Evolutionary conservation across 129 eudicot genomes (phyloP).

Genomic region (Flaveria bidentis): DNA sequence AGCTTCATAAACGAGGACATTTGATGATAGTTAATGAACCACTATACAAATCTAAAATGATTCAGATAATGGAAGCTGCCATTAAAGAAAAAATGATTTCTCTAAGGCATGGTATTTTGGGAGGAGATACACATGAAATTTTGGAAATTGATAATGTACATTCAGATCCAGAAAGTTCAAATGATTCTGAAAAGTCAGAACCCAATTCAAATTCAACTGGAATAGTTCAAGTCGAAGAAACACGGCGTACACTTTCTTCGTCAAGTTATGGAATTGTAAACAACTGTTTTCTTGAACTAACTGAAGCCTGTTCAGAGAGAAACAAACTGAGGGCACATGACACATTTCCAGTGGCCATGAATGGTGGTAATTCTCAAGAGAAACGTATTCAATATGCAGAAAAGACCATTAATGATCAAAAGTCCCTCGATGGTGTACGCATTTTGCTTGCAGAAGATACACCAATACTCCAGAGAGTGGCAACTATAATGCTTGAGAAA

Average conservation of each 20-base stretch:
- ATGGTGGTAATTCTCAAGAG: conserved; percentile 24
- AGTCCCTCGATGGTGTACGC: conserved; percentile 62
- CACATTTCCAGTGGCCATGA: conserved; percentile 6
- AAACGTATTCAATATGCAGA: conserved; percentile 22
- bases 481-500: conserved; percentile 93
- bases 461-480: conserved; percentile 88
- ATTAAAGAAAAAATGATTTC: conserved; percentile 42
- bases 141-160: conserved; percentile 60
- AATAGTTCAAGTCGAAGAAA: conserved; percentile 27
- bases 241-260: conserved; percentile 23
- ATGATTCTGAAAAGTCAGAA: conserved; percentile 50
- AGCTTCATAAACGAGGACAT: conserved; percentile 82
- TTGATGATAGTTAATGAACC: conserved; percentile 76
- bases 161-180: conserved; percentile 61
- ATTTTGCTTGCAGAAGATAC: conserved; percentile 94
- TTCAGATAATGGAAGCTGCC: conserved; percentile 81
- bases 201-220: conserved; percentile 19
- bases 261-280: conserved; percentile 37
- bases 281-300: conserved; percentile 52
- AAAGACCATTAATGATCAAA: conserved; percentile 45
- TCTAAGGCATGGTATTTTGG: conserved; percentile 23
- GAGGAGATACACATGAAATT: conserved; percentile 50
- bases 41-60: conserved; percentile 72
- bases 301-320: conserved; percentile 42
- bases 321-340: conserved; percentile 32